Conservation (phyloP, 2,329 filamentous ascomycete genomes). For the Colletotrichum costaricense region DNA sequence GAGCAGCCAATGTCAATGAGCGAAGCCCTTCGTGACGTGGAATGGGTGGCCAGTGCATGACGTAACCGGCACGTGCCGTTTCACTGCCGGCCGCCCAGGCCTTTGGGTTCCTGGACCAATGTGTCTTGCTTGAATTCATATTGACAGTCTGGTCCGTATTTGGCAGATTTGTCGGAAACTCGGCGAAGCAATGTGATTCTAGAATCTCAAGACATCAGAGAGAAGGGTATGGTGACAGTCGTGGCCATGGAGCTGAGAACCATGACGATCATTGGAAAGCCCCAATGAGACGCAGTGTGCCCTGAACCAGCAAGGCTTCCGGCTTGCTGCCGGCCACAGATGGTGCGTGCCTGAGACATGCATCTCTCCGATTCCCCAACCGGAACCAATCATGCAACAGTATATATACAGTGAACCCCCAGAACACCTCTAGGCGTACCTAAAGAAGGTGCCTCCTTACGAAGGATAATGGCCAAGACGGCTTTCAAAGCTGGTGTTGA, state of each 20-base stretch:
- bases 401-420: not conserved
- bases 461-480: not conserved
- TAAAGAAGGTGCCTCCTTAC: not conserved
- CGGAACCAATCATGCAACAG: not conserved
- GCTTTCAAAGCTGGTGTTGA: not conserved
- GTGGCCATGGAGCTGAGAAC: not conserved
- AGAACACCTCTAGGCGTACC: not conserved
- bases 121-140: not conserved
- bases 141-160: not conserved
- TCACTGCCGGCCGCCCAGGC: conserved; percentile 13
- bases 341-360: not conserved
- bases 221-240: not conserved
- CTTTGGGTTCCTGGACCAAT: conserved; percentile 8
- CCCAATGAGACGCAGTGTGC: not conserved
- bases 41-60: conserved; percentile 8
- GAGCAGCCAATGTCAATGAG: conserved; percentile 20
- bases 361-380: not conserved
- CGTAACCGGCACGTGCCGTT: conserved; percentile 32
- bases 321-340: not conserved
- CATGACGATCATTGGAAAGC: not conserved
- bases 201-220: not conserved
- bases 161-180: not conserved
- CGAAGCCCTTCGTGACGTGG: conserved; percentile 13
- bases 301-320: not conserved
- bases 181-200: not conserved